phyloP scores from a whole-genome alignment of 176 grass and related monocot species.

The Ensete ventricosum region DNA sequence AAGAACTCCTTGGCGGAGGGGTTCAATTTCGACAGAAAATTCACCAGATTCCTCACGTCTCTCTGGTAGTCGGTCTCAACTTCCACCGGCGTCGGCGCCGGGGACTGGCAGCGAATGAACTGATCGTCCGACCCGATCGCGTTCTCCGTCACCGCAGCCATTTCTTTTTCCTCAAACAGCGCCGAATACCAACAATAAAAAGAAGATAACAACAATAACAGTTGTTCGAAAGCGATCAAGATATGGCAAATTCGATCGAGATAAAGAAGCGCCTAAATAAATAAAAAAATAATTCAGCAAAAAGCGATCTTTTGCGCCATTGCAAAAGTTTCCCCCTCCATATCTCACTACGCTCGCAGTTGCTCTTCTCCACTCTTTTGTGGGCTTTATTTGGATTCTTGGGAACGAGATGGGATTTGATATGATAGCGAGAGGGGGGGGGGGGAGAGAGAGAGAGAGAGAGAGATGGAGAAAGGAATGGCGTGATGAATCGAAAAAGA shows the following conservation, averaged over 20 bases:
- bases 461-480: too few species aligned
- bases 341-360: background rate
- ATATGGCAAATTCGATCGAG: background rate
- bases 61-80: slow-evolving; percentile 47
- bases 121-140: slow-evolving; percentile 15
- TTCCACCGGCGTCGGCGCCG: slow-evolving; percentile 5
- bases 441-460: background rate
- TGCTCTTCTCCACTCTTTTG: background rate
- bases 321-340: background rate
- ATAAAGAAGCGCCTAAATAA: background rate
- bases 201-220: background rate
- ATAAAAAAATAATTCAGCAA: background rate
- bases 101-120: background rate
- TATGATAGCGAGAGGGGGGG: background rate
- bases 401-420: background rate
- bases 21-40: slow-evolving; percentile 7
- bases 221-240: background rate
- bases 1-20: slow-evolving; percentile 5
- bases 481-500: background rate
- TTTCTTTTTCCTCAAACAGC: slow-evolving; percentile 12
- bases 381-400: background rate
- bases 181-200: background rate
- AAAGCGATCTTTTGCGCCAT: background rate
- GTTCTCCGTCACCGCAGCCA: slow-evolving; percentile 69
- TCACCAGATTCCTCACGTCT: slow-evolving; percentile 6